Conservation (phyloP, 495 filamentous ascomycete genomes). For the Penicillium coffeae region DNA sequence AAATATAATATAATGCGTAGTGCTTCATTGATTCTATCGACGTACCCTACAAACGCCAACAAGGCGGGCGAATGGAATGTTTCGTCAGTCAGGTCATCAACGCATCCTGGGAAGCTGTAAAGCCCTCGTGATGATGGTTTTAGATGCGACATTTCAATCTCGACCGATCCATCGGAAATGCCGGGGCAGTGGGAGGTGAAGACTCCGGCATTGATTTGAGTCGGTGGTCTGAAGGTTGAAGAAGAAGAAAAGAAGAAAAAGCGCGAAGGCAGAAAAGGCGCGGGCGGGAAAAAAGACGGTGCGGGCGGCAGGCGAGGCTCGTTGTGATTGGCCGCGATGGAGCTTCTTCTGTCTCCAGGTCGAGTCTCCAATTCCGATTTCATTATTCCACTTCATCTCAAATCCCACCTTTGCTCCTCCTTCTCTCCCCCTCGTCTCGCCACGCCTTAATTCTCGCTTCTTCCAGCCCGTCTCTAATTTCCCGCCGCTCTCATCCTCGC, state of each 20-base stretch:
- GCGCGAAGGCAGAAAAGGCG: background rate
- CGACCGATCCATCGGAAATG: conserved; percentile 86
- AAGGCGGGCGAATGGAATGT: conserved; percentile 46
- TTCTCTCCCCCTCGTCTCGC: background rate
- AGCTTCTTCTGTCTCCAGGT: conserved; percentile 15
- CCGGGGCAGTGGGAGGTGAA: conserved; percentile 62
- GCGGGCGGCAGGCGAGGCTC: conserved; percentile 26
- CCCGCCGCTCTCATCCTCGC: background rate
- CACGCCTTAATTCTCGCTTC: background rate
- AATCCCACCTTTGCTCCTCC: background rate
- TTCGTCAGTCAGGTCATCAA: conserved; percentile 94
- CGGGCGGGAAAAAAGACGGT: conserved; percentile 33
- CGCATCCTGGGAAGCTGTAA: conserved; percentile 87
- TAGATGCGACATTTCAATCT: conserved; percentile 78
- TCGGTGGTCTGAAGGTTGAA: conserved; percentile 71
- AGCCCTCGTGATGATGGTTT: conserved; percentile 99
- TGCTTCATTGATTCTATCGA: conserved; percentile 14
- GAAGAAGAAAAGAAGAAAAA: conserved; percentile 36
- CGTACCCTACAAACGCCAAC: conserved; percentile 17
- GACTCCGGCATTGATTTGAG: conserved; percentile 86
- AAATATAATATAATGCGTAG: background rate
- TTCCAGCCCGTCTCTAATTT: background rate
- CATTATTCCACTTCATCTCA: conserved; percentile 3
- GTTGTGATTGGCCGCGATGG: conserved; percentile 30
- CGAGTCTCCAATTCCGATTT: conserved; percentile 26